Percentiles rank a stretch among this genome's conserved stretches.
phyloP scores from a whole-genome alignment of 202 grass and related monocot genomes.

The Tripidium arundinaceum region DNA sequence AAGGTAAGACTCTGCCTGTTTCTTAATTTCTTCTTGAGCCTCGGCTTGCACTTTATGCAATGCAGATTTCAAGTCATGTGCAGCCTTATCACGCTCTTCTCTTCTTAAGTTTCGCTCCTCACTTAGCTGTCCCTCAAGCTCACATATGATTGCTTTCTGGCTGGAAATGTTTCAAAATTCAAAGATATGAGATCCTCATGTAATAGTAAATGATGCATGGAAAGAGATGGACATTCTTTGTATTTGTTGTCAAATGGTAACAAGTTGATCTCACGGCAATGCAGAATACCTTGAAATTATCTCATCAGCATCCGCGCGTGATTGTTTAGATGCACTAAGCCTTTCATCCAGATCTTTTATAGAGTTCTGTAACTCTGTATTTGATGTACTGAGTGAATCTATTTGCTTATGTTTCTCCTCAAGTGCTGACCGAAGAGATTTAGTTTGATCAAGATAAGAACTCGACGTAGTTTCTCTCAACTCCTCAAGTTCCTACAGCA shows the following conservation, averaged over 20 bases:
- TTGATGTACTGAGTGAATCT: conserved; percentile 51
- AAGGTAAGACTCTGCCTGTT: conserved; percentile 53
- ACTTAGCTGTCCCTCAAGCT: conserved; percentile 71
- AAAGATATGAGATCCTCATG: conserved; percentile 18
- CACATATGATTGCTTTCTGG: conserved; percentile 82
- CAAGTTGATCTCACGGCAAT: not conserved
- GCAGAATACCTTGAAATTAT: conserved; percentile 76
- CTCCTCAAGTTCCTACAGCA: conserved; percentile 77
- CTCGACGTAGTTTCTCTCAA: conserved; percentile 55
- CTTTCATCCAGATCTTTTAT: conserved; percentile 86
- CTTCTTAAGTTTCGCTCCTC: conserved; percentile 88
- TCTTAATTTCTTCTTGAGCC: conserved; percentile 77
- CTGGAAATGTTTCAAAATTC: conserved; percentile 46
- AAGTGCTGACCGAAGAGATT: conserved; percentile 58
- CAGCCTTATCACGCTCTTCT: conserved; percentile 84
- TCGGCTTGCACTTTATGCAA: conserved; percentile 62
- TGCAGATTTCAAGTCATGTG: conserved; percentile 76
- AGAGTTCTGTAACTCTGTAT: conserved; percentile 55
- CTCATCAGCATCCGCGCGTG: conserved; percentile 74
- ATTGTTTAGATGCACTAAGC: conserved; percentile 80
- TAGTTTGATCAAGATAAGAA: conserved; percentile 70
- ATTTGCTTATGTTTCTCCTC: conserved; percentile 67
- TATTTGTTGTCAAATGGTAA: conserved; percentile 4
- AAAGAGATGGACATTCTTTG: not conserved
- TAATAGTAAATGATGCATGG: not conserved